phyloP scores from a whole-genome alignment of 192 early-diverging fungal species.

The Geranomyces michiganensis region DNA sequence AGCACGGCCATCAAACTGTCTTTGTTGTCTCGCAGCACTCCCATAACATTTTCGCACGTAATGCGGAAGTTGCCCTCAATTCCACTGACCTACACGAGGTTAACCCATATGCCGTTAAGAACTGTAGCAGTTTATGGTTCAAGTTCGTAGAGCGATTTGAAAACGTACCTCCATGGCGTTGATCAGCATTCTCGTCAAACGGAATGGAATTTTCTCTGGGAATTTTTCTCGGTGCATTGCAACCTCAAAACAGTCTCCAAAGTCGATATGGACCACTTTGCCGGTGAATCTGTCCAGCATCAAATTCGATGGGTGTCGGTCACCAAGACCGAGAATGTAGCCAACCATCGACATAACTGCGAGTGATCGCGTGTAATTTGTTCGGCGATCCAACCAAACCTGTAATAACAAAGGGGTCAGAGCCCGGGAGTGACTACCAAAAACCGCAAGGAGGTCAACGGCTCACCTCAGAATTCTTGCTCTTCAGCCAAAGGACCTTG shows the following conservation, averaged over 20 bases:
- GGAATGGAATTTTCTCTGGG: slow-evolving; percentile 99
- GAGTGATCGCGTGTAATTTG: slow-evolving; percentile 92
- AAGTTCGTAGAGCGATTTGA: background rate
- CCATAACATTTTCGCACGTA: slow-evolving; percentile 95
- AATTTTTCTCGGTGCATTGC: slow-evolving; percentile 95
- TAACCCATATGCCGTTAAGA: background rate
- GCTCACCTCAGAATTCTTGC: slow-evolving; percentile 83
- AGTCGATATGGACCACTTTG: slow-evolving; percentile 96
- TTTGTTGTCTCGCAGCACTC: slow-evolving; percentile 90
- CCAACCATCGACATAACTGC: slow-evolving; percentile 99
- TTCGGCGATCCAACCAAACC: slow-evolving; percentile 91
- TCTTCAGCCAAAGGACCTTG: slow-evolving; percentile 91
- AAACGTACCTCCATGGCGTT: slow-evolving; percentile 91
- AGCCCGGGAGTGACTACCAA: background rate
- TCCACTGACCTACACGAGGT: slow-evolving; percentile 62
- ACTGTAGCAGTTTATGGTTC: background rate
- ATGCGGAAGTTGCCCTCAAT: slow-evolving; percentile 96
- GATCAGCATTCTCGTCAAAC: slow-evolving; percentile 94
- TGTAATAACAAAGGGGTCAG: background rate
- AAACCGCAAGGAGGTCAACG: background rate
- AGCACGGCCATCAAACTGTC: slow-evolving; percentile 97
- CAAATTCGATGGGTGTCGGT: slow-evolving; percentile 94
- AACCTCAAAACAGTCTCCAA: slow-evolving; percentile 97
- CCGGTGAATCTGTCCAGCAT: slow-evolving; percentile 87
- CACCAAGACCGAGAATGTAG: slow-evolving; percentile 96